Evolutionary conservation across 192 early-diverging fungal genomes (phyloP), one percentile per base, ranked within the genome.

Genomic region (Pecoramyces ruminantium): DNA sequence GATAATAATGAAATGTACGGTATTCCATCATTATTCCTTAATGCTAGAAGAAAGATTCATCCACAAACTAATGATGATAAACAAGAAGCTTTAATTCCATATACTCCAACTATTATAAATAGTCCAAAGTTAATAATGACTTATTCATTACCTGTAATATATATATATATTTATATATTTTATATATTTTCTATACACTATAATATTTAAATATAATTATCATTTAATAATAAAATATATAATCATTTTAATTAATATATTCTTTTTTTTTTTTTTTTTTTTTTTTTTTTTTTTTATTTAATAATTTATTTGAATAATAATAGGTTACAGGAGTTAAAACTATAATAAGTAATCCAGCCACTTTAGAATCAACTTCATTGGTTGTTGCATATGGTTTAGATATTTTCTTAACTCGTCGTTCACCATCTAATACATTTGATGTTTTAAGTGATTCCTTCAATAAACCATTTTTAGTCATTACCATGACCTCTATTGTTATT

Each of bases 291-390:
- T 29, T 6, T 34, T 34, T 34, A 25, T 67, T 27, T 28, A 78
- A 38, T 58, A 29, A 80, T 86, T 21, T 28, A 29, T 79, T 30
- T 21, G 5, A 21, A 28, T 4, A 21, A 39, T 82, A 86, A 78
- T 29, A 88, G 77, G 89, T 98, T 29, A 84, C 86, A 11, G 92
- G 93, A 2, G 89, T 95, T 81, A 81, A 83, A 17, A 83, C 84
- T 28, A 95, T 99, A 79, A 82, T 85, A 29, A 92, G 94, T 14
- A 83, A 92, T 18, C 93, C 96, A 2, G 91, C 97, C 27, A 84
- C 91, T 58, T 85, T 99, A 30, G 98, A 99, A 86, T 97, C 96
- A 28, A 99, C 98, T 13, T 92, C 96, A 18, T 86, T 99, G 38
- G 93, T 97, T 14, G 85, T 93, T 25, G 91, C 93, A 0, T 97